Evolutionary conservation across 225 moss, liverwort and hornwort genomes (phyloP).

Genomic region (Pleurozium schreberi): DNA sequence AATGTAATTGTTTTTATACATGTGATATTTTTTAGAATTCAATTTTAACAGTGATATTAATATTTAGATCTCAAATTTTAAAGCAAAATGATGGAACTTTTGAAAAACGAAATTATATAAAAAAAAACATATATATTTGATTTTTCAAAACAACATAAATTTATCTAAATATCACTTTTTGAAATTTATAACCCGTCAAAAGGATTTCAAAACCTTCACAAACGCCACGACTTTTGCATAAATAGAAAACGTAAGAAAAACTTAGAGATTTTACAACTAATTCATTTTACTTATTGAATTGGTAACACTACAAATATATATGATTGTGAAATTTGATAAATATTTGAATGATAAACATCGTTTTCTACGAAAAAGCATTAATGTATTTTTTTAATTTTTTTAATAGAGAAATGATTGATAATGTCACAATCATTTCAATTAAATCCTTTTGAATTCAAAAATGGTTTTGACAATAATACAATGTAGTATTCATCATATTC

Average conservation of each 20-base stretch:
- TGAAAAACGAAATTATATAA: no score
- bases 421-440: not conserved
- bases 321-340: no score
- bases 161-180: not conserved
- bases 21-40: no score
- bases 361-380: fast-evolving
- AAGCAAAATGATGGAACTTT: not conserved
- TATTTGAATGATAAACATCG: not conserved
- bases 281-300: not conserved
- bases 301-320: no score
- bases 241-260: not conserved
- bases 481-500: no score
- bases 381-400: not conserved
- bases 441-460: not conserved
- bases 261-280: not conserved
- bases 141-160: not conserved
- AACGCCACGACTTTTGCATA: not conserved
- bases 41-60: not conserved
- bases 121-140: no score
- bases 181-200: not conserved
- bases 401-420: fast-evolving
- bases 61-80: not conserved
- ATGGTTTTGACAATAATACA: no score
- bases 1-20: not conserved
- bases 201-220: not conserved